A percentile compares a stretch with the other conserved stretches of the same genome.
Conservation (phyloP, 1,139 yeast species). For the Sugiyamaella neomexicana region DNA sequence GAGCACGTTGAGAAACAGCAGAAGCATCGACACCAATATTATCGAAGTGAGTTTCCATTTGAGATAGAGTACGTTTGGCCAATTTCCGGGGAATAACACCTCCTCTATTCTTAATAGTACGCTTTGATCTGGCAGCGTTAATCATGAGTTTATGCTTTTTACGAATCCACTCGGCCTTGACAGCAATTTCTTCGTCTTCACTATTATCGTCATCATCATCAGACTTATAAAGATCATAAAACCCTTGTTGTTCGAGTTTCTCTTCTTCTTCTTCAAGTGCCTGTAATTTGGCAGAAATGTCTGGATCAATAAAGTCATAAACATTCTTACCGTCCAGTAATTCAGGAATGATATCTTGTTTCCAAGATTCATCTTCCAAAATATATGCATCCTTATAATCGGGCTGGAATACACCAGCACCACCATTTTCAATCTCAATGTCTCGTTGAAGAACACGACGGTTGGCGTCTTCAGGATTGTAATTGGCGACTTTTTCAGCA, state of each 20-base stretch:
- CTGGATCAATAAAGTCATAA: slow-evolving; percentile 95
- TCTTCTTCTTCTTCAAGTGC: slow-evolving; percentile 98
- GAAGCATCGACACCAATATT: slow-evolving; percentile 85
- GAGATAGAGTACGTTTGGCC: slow-evolving; percentile 68
- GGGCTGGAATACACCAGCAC: slow-evolving; percentile 96
- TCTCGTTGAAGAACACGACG: slow-evolving; percentile 83
- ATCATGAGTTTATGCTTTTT: slow-evolving; percentile 92
- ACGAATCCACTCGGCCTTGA: slow-evolving; percentile 94
- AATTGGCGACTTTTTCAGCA: slow-evolving; percentile 57
- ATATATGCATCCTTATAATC: slow-evolving; percentile 89
- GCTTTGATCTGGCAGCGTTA: slow-evolving; percentile 82
- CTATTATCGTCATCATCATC: slow-evolving; percentile 63
- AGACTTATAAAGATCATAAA: slow-evolving; percentile 74
- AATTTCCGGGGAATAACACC: slow-evolving; percentile 93
- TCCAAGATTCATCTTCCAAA: slow-evolving; percentile 96
- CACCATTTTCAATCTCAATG: slow-evolving; percentile 91
- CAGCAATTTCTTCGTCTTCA: slow-evolving; percentile 70
- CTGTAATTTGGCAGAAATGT: slow-evolving; percentile 86
- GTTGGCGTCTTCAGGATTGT: slow-evolving; percentile 77
- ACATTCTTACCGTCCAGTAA: slow-evolving; percentile 93
- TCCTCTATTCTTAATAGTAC: slow-evolving; percentile 83
- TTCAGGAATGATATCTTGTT: slow-evolving; percentile 96
- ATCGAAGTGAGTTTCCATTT: slow-evolving; percentile 87
- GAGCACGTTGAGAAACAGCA: slow-evolving; percentile 48
- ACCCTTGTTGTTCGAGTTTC: slow-evolving; percentile 87